Conservation (phyloP, 116 monocot genomes). For the Zostera marina region DNA sequence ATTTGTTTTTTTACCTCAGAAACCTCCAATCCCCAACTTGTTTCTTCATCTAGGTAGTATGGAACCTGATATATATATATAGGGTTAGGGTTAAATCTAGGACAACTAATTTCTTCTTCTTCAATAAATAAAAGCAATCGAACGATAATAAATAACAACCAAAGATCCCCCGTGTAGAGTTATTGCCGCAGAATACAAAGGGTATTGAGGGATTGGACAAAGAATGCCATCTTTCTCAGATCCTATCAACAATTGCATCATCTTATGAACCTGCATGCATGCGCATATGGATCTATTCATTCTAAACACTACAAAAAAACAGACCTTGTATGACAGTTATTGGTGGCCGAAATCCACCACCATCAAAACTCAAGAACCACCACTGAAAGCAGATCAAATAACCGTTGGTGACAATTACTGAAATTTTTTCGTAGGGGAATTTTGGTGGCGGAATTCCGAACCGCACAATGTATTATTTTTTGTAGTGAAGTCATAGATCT, state of each 20-base stretch:
- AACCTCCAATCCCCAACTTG: constrained; percentile 82
- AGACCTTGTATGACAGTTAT: too few relatives aligned
- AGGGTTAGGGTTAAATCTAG: too few relatives aligned
- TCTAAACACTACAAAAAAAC: too few relatives aligned
- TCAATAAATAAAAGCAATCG: not conserved
- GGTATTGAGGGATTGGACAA: constrained; percentile 96
- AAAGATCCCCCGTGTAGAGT: constrained; percentile 87
- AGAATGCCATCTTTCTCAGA: constrained; percentile 94
- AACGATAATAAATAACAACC: constrained; percentile 22
- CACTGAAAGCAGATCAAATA: too few relatives aligned
- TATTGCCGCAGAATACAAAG: constrained; percentile 89
- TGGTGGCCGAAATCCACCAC: too few relatives aligned
- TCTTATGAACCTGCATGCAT: constrained; percentile 72
- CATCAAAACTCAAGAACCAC: too few relatives aligned
- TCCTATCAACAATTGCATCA: constrained; percentile 76
- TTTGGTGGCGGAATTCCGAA: too few relatives aligned
- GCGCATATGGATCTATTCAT: not conserved
- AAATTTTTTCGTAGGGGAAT: too few relatives aligned
- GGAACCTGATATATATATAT: constrained; percentile 32
- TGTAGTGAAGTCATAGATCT: too few relatives aligned
- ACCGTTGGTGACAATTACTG: too few relatives aligned
- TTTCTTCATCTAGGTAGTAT: constrained; percentile 77
- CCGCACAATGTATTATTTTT: too few relatives aligned
- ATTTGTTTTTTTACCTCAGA: constrained; percentile 76
- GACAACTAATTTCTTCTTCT: not conserved